These are phyloP conservation scores for Ophiocordyceps sinensis DNA, from an alignment of 2,329 filamentous ascomycete genomes.

Conservation along the genomic window DNA sequence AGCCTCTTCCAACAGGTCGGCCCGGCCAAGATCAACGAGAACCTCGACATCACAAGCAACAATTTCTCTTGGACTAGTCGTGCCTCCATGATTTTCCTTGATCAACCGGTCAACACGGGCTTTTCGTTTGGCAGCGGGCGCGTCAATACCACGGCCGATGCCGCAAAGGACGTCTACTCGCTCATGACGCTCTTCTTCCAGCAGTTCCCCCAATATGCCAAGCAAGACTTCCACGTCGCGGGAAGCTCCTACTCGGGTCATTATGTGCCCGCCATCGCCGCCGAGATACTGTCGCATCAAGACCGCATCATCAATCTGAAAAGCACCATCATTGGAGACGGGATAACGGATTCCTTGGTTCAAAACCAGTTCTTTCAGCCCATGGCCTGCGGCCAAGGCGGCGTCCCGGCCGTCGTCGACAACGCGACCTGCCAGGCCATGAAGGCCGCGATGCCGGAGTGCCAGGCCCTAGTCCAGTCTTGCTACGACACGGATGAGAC, in stretches of 20 bases:
- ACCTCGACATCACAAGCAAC: conserved; percentile 71
- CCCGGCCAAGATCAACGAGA: conserved; percentile 68
- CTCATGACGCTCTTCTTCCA: conserved; percentile 96
- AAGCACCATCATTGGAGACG: conserved; percentile 88
- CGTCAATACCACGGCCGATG: conserved; percentile 84
- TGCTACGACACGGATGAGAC: conserved; percentile 87
- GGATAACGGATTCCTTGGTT: conserved; percentile 79
- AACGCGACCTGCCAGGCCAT: too few relatives aligned
- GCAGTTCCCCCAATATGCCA: conserved; percentile 87
- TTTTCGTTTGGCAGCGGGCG: conserved; percentile 86
- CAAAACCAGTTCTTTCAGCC: conserved; percentile 92
- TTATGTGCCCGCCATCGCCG: conserved; percentile 84
- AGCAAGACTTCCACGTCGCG: conserved; percentile 92
- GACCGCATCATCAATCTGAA: conserved; percentile 96
- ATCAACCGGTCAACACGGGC: conserved; percentile 95
- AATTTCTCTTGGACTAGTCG: conserved; percentile 90
- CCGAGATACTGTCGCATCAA: conserved; percentile 84
- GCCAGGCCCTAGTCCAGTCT: conserved; percentile 73
- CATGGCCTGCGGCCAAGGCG: conserved; percentile 93
- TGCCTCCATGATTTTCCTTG: conserved; percentile 96
- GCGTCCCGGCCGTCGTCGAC: conserved; percentile 78
- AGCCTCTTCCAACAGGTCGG: conserved; percentile 96
- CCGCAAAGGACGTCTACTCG: conserved; percentile 93
- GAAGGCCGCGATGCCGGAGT: too few relatives aligned
- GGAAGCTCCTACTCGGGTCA: conserved; percentile 90